Conservation (phyloP, 306 rosid genomes). For the Boehmeria nivea region DNA sequence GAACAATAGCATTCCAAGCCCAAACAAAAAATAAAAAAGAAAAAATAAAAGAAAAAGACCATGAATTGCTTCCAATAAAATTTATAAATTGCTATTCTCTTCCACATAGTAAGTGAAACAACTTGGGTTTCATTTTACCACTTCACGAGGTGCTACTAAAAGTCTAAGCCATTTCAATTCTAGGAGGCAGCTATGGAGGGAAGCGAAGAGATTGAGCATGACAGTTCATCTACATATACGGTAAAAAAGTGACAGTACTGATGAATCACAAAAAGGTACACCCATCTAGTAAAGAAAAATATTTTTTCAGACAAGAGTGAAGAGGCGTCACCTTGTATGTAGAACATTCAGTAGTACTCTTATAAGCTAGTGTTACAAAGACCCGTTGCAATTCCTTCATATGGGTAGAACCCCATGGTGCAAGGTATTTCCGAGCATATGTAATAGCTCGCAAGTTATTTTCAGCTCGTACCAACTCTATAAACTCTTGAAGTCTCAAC, state of each 20-base stretch:
- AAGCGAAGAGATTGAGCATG: too few relatives aligned
- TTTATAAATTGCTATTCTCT: too few relatives aligned
- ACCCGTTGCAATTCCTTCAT: conserved; percentile 90
- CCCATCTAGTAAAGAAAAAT: background rate
- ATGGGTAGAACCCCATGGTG: conserved; percentile 81
- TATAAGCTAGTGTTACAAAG: conserved; percentile 75
- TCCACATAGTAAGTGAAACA: too few relatives aligned
- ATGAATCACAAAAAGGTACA: conserved; percentile 1
- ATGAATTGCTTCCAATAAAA: too few relatives aligned
- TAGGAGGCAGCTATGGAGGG: too few relatives aligned
- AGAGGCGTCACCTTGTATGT: conserved; percentile 70
- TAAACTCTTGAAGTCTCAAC: conserved; percentile 91
- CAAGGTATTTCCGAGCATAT: conserved; percentile 79
- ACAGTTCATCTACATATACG: background rate
- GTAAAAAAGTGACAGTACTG: conserved; percentile 5
- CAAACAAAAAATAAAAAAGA: too few relatives aligned
- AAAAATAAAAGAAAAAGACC: too few relatives aligned
- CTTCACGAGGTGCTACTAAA: too few relatives aligned
- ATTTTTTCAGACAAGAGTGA: conserved; percentile 3
- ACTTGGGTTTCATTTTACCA: too few relatives aligned
- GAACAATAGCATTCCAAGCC: too few relatives aligned
- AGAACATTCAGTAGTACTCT: conserved; percentile 71
- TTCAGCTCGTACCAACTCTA: conserved; percentile 92
- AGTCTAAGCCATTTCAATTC: too few relatives aligned
- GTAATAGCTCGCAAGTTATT: conserved; percentile 70